phyloP scores from a whole-genome alignment of 2,329 filamentous ascomycete genomes.

The Geosmithia morbida region DNA sequence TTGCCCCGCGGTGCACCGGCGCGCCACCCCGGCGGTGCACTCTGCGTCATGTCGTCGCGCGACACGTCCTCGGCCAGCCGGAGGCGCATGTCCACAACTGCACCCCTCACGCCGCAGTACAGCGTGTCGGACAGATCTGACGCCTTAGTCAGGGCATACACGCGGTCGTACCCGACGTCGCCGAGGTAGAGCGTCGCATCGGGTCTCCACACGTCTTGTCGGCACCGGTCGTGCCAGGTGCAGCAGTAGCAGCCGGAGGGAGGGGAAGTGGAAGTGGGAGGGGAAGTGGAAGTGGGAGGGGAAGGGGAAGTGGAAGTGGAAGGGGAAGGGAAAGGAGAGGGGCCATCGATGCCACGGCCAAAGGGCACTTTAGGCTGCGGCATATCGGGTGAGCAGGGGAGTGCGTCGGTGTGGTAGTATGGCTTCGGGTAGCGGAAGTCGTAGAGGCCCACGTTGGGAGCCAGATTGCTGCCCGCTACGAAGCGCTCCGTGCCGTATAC shows the following conservation, averaged over 20 bases:
- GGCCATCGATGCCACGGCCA: conserved; percentile 3
- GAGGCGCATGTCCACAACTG: conserved; percentile 26
- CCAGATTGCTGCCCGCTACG: conserved; percentile 29
- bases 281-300: conserved; percentile 6
- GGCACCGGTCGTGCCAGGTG: conserved; percentile 31
- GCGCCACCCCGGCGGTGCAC: conserved; percentile 11
- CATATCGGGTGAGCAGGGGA: conserved; percentile 24
- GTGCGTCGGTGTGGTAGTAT: conserved; percentile 32
- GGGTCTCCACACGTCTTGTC: conserved; percentile 28
- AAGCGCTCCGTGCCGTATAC: conserved; percentile 36
- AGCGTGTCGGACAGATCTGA: conserved; percentile 31
- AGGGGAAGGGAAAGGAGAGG: conserved; percentile 6
- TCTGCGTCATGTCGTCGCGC: conserved; percentile 1
- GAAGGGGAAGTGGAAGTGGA: no score
- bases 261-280: conserved; percentile 16
- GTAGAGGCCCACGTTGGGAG: conserved; percentile 31
- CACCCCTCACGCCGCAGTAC: conserved; percentile 33
- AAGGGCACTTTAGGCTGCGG: conserved; percentile 21
- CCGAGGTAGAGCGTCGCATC: conserved; percentile 33
- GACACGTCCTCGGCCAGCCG: conserved; percentile 10
- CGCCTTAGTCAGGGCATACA: conserved; percentile 32
- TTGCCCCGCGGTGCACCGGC: conserved; percentile 6
- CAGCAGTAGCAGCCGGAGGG: conserved; percentile 18
- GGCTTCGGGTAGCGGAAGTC: conserved; percentile 35
- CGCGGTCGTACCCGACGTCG: conserved; percentile 12